Evolutionary conservation across 1,284 basidiomycete genomes (phyloP).

Genomic region (Apiotrichum siamense): DNA sequence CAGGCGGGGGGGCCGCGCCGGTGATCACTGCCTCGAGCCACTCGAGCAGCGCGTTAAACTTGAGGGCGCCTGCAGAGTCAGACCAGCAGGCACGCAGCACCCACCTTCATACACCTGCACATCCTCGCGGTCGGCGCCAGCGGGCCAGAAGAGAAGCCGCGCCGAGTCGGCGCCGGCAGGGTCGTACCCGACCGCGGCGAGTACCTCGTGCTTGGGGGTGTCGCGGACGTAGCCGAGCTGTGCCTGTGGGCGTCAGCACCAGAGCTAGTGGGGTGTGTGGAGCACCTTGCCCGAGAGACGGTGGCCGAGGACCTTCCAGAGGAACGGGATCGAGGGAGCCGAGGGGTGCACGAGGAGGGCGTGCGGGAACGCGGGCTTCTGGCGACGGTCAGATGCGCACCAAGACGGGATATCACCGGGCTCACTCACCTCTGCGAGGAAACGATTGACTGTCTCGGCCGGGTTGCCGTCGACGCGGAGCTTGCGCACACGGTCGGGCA

Average conservation of each 20-base stretch:
- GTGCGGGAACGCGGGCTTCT: conserved; percentile 58
- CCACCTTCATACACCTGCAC: conserved; percentile 38
- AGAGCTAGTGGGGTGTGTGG: background rate
- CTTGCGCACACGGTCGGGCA: conserved; percentile 64
- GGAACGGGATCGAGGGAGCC: conserved; percentile 65
- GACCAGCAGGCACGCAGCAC: background rate
- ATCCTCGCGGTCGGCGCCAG: conserved; percentile 17
- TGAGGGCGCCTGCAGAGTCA: conserved; percentile 33
- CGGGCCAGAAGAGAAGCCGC: conserved; percentile 34
- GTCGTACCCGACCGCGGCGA: conserved; percentile 26
- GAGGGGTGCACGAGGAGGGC: conserved; percentile 67
- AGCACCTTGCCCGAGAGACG: conserved; percentile 57
- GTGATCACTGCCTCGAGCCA: conserved; percentile 28
- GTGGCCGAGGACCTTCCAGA: conserved; percentile 79
- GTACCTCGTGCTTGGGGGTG: conserved; percentile 51
- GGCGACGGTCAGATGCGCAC: conserved; percentile 34
- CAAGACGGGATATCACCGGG: background rate
- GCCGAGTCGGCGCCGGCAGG: conserved; percentile 30
- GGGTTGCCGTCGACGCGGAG: conserved; percentile 54
- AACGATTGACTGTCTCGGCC: conserved; percentile 32
- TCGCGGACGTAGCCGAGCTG: conserved; percentile 65
- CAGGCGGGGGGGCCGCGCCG: background rate
- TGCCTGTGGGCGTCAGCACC: conserved; percentile 44
- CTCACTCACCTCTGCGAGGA: conserved; percentile 35
- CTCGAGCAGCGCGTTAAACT: conserved; percentile 45